These are phyloP conservation scores for Calendula officinalis DNA, from an alignment of 129 eudicot genomes.

Conservation along the genomic window DNA sequence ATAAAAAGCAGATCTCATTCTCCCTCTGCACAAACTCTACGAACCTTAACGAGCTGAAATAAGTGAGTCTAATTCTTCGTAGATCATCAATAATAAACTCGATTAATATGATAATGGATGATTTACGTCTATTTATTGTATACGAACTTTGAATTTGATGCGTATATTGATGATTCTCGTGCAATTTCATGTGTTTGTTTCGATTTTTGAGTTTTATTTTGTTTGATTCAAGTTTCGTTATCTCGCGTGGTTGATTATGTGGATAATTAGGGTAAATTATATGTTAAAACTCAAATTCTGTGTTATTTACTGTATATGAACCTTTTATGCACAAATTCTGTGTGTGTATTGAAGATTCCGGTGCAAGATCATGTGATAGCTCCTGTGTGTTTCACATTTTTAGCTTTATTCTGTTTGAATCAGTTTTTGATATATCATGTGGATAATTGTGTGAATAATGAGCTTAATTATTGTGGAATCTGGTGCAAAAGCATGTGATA, in stretches of 20 bases:
- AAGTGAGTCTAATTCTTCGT: slow-evolving; percentile 28
- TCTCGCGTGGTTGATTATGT: not conserved
- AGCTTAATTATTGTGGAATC: too few relatives aligned
- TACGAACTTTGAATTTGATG: not conserved
- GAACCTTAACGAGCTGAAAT: slow-evolving; percentile 13
- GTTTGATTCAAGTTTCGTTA: not conserved
- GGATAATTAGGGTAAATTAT: not conserved
- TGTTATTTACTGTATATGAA: not conserved
- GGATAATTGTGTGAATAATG: not conserved
- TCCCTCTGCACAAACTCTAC: slow-evolving; percentile 30
- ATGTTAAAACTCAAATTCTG: not conserved
- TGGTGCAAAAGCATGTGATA: too few relatives aligned
- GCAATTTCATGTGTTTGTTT: too few relatives aligned
- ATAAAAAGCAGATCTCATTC: slow-evolving; percentile 42
- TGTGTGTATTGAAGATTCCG: not conserved
- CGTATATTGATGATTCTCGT: not conserved
- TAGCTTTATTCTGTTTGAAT: slow-evolving; percentile 7
- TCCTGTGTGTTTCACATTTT: slow-evolving; percentile 12
- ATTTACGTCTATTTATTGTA: not conserved
- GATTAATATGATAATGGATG: slow-evolving; percentile 4
- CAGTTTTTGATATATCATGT: not conserved
- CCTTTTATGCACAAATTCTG: not conserved
- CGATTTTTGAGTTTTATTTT: not conserved
- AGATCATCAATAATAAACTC: slow-evolving; percentile 15
- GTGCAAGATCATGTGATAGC: not conserved